phyloP scores from a whole-genome alignment of 2,329 filamentous ascomycete species.

The Alternaria dauci region DNA sequence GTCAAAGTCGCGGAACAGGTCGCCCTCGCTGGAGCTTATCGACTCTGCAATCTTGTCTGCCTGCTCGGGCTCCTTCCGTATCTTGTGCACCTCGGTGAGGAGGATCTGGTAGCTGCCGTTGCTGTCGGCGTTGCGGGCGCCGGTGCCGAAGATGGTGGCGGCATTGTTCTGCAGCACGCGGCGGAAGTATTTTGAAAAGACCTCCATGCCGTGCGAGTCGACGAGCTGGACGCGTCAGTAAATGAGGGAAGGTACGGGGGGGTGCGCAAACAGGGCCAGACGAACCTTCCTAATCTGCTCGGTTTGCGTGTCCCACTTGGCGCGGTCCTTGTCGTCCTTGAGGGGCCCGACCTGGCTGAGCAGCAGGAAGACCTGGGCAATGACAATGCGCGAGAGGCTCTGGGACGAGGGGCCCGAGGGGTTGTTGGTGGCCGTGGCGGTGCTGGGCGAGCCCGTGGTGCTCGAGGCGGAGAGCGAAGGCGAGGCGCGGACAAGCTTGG shows the following conservation, averaged over 20 bases:
- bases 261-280: conserved; percentile 16
- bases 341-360: conserved; percentile 76
- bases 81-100: conserved; percentile 83
- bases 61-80: conserved; percentile 80
- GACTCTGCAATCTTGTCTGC: conserved; percentile 91
- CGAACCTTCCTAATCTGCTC: conserved; percentile 91
- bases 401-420: conserved; percentile 52
- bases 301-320: conserved; percentile 91
- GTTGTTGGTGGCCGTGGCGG: conserved; percentile 52
- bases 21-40: conserved; percentile 87
- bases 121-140: conserved; percentile 75
- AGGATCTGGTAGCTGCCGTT: conserved; percentile 85
- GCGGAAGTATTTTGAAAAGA: conserved; percentile 94
- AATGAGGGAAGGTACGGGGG: neutral
- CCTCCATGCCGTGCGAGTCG: conserved; percentile 99
- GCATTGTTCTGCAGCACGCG: conserved; percentile 92
- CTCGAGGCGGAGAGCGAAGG: conserved; percentile 59
- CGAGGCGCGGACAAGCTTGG: conserved; percentile 67
- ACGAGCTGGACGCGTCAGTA: conserved; percentile 71
- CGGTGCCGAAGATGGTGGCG: conserved; percentile 84
- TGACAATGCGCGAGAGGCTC: conserved; percentile 84
- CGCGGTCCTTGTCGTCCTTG: conserved; percentile 89
- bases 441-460: conserved; percentile 63
- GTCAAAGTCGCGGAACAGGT: conserved; percentile 95
- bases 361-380: conserved; percentile 93